A percentile compares a stretch with the other conserved stretches of the same genome.
Evolutionary conservation across 805 yeast species (phyloP).

Genomic region (Millerozyma miso): DNA sequence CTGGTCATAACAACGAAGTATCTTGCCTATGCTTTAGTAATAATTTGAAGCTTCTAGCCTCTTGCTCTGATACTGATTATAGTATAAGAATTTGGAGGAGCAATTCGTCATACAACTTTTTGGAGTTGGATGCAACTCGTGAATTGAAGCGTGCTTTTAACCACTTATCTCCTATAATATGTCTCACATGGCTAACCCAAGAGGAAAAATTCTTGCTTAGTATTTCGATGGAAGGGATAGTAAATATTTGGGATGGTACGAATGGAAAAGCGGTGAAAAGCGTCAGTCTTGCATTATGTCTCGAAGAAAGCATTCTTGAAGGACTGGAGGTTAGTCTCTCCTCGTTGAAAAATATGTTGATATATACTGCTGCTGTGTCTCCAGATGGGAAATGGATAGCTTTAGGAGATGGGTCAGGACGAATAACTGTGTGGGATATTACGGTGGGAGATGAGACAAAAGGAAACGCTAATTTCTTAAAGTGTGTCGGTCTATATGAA

Average conservation of each 20-base stretch:
- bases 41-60: conserved; percentile 52
- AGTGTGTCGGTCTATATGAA: conserved; percentile 4
- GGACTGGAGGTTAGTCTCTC: conserved; percentile 6
- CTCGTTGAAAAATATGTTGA: conserved; percentile 27
- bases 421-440: conserved; percentile 48
- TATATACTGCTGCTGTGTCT: conserved; percentile 52
- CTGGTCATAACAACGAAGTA: conserved; percentile 64
- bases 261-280: conserved; percentile 36
- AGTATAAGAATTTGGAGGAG: conserved; percentile 74
- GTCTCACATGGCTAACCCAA: conserved; percentile 51
- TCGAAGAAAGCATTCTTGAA: conserved; percentile 18
- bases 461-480: conserved; percentile 1
- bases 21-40: conserved; percentile 53
- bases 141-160: conserved; percentile 10
- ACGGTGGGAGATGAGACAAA: not conserved
- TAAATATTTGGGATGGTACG: conserved; percentile 62
- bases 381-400: conserved; percentile 48
- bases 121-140: conserved; percentile 21
- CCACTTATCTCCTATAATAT: conserved; percentile 56
- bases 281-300: conserved; percentile 23
- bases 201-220: conserved; percentile 32
- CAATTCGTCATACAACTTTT: conserved; percentile 48
- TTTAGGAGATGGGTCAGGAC: conserved; percentile 65
- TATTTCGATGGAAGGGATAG: conserved; percentile 66
- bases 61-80: conserved; percentile 71